Evolutionary conservation across 257 asterid genomes (phyloP), one percentile per base, ranked within the genome.

Genomic region (Plantago elongata): DNA sequence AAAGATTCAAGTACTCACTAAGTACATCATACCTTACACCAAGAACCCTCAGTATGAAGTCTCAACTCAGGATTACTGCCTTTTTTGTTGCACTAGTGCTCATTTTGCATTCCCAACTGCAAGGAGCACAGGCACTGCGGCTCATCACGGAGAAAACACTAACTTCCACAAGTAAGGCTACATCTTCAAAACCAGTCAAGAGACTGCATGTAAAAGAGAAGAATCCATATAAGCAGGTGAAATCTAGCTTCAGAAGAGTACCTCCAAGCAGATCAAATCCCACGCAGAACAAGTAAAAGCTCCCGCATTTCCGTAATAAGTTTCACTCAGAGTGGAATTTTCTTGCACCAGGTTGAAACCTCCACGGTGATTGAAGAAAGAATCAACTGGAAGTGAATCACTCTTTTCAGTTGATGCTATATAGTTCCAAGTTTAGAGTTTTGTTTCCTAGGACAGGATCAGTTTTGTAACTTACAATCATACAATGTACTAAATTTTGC

Each of bases 191-290:
- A 59, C 49, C 79, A 38, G 68, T 75, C 61, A 50, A 60, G 62
- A 63, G 68, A 65, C 65, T 76, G 62, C 69, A 58, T 11, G 60
- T 40, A 43, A 73, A 71, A 46, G 79, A 75, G 67, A 75, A 66
- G 74, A 52, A 60, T 60, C 88, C 85, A 60, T 78, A 63, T 76
- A 64, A 77, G 77, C 69, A 81, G 75, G 78, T 74, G 63, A 75
- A 73, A 27, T 72, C 91, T 3, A 81, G 81, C 73, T 73, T 75
- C 50, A 54, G 77, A 38, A 69, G 51, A 72, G 64, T 81, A 71
- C 88, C 88, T 40, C 85, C 84, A 64, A 84, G 84, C 79, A 71
- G 77, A 72, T 80, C 83, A 44, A 83, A 81, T 69, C 91, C 88
- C 22, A 84, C 75, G n/a, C 86, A 84, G 76, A 84, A 83, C 79